These are phyloP conservation scores for Chalaropsis ovoidea DNA, from an alignment of 2,329 filamentous ascomycete species.

Conservation along the genomic window DNA sequence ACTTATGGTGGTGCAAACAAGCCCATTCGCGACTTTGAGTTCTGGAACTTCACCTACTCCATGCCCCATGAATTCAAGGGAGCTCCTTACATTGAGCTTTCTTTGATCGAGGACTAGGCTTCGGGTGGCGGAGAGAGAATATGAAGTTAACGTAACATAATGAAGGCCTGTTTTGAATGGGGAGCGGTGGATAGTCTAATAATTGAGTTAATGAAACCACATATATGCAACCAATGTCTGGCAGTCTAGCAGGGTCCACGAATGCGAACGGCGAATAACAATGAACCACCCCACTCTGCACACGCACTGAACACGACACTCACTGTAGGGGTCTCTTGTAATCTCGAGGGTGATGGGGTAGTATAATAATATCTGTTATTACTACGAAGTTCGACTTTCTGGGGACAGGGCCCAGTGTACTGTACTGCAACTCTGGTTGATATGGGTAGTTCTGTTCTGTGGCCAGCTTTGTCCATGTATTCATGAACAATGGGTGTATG, in stretches of 20 bases:
- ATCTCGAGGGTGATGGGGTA: not conserved
- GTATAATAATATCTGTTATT: constrained; percentile 11
- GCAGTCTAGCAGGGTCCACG: not conserved
- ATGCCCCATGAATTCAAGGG: constrained; percentile 33
- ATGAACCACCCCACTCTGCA: not conserved
- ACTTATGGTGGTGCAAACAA: constrained; percentile 31
- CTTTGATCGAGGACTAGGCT: constrained; percentile 15
- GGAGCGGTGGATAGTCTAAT: not conserved
- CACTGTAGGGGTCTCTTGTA: too few relatives aligned
- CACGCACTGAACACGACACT: too few relatives aligned
- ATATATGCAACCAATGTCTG: not conserved
- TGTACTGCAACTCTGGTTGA: constrained; percentile 17
- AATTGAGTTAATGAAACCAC: not conserved
- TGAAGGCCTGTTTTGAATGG: not conserved
- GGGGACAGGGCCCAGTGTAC: constrained; percentile 8
- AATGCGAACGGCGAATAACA: not conserved
- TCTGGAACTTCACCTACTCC: constrained; percentile 39
- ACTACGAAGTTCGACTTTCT: constrained; percentile 8
- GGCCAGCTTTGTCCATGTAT: constrained; percentile 5
- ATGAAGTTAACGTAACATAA: not conserved
- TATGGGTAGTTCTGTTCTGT: constrained; percentile 12
- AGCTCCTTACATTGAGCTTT: constrained; percentile 20
- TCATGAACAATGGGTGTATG: not conserved
- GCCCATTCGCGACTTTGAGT: constrained; percentile 36
- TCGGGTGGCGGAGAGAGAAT: not conserved